Evolutionary conservation across 1,139 yeast genomes (phyloP).

Genomic region (Suhomyces wounanorum): DNA sequence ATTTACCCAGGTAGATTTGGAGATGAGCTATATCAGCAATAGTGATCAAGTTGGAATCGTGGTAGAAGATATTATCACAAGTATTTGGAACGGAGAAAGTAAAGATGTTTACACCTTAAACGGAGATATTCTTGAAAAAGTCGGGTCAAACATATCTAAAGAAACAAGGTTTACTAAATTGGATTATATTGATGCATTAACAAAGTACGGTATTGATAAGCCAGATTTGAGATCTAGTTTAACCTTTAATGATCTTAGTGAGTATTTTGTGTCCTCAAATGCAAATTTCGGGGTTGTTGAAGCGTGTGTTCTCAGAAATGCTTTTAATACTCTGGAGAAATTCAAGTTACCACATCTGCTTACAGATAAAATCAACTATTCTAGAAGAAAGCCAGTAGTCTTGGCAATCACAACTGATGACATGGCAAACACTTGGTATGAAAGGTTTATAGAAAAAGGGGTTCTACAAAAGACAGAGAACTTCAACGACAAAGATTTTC

Average conservation of each 20-base stretch:
- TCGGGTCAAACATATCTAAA: conserved; percentile 2
- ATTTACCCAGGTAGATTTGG: conserved; percentile 93
- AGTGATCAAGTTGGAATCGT: conserved; percentile 65
- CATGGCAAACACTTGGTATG: conserved; percentile 47
- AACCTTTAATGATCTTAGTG: conserved; percentile 50
- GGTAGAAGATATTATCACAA: conserved; percentile 58
- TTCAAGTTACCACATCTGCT: conserved; percentile 40
- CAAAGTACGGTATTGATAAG: conserved; percentile 85
- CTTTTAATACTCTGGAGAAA: conserved; percentile 32
- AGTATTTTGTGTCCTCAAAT: conserved; percentile 33
- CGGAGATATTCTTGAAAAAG: conserved; percentile 9
- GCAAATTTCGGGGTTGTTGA: conserved; percentile 67
- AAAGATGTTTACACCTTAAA: conserved; percentile 36
- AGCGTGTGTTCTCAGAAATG: conserved; percentile 61
- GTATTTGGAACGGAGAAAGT: conserved; percentile 58
- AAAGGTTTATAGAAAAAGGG: conserved; percentile 33
- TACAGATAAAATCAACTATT: conserved; percentile 49
- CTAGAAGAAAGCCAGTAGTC: conserved; percentile 61
- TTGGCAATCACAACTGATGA: conserved; percentile 46
- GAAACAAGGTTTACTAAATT: conserved; percentile 43
- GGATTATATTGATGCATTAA: conserved; percentile 68
- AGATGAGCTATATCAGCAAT: conserved; percentile 79
- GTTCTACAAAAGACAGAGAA: conserved; percentile 21
- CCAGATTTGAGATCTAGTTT: conserved; percentile 80
- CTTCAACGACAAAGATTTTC: conserved; percentile 28